A percentile compares a stretch with the other conserved stretches of the same genome.
phyloP scores from a whole-genome alignment of 2,329 filamentous ascomycete genomes.

The Cordyceps militaris region DNA sequence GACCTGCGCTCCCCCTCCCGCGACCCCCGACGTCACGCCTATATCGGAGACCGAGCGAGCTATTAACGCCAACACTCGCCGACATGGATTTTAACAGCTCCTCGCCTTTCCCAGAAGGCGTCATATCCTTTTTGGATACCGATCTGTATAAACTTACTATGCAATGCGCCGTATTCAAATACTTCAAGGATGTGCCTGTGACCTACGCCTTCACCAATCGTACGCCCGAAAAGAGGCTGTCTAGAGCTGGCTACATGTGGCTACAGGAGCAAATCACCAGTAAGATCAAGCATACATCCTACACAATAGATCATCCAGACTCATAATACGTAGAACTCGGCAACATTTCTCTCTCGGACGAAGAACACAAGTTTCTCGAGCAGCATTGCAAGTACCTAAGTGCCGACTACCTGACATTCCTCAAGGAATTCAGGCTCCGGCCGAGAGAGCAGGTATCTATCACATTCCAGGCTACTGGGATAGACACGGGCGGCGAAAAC shows the following conservation, averaged over 20 bases:
- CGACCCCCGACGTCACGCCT: background rate
- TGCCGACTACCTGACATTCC: conserved; percentile 69
- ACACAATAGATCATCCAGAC: background rate
- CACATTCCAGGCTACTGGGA: conserved; percentile 51
- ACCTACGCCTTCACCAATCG: conserved; percentile 94
- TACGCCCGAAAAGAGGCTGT: conserved; percentile 88
- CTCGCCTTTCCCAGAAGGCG: conserved; percentile 63
- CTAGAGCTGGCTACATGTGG: conserved; percentile 76
- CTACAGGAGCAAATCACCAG: conserved; percentile 75
- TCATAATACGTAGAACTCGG: conserved; percentile 59
- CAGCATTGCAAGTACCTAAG: conserved; percentile 75
- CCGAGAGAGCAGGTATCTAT: conserved; percentile 74
- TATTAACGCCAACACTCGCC: background rate
- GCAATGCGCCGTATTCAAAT: conserved; percentile 94
- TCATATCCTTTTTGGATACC: conserved; percentile 77
- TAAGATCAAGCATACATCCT: conserved; percentile 29
- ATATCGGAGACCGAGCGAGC: conserved; percentile 5
- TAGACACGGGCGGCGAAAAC: conserved; percentile 54
- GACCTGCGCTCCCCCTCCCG: background rate
- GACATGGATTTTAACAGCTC: conserved; percentile 60
- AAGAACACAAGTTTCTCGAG: conserved; percentile 75
- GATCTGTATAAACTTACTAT: conserved; percentile 95
- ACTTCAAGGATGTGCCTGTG: conserved; percentile 75
- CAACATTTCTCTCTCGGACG: conserved; percentile 68
- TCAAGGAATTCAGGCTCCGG: conserved; percentile 72